Conservation (phyloP, 495 filamentous ascomycete species). For the Saxophila tyrrhenica region DNA sequence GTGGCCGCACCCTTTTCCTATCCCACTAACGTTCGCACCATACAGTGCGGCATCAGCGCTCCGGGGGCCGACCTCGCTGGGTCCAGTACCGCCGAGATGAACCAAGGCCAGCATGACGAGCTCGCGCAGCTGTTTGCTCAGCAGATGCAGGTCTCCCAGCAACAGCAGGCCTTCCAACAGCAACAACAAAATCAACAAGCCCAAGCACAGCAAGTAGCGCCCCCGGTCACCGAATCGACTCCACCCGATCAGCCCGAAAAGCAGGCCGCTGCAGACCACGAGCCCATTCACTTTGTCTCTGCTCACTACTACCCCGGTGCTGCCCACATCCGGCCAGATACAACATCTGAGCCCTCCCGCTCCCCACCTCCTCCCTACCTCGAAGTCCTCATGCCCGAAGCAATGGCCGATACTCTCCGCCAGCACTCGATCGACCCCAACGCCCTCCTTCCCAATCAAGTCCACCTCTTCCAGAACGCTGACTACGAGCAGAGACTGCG, state of each 20-base stretch:
- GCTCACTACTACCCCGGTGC: conserved; percentile 33
- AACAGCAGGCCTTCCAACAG: conserved; percentile 11
- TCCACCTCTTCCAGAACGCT: conserved; percentile 30
- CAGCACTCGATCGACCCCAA: conserved; percentile 29
- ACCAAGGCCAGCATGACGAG: conserved; percentile 30
- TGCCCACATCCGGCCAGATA: conserved; percentile 24
- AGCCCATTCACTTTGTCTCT: conserved; percentile 27
- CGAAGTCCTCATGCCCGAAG: conserved; percentile 10
- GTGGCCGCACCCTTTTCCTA: neutral
- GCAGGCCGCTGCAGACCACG: neutral
- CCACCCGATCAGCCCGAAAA: conserved; percentile 6
- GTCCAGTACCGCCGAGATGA: conserved; percentile 17
- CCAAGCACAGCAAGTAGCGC: neutral
- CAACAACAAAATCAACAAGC: neutral
- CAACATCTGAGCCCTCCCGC: conserved; percentile 18
- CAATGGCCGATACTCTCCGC: conserved; percentile 22
- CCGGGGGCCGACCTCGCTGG: conserved; percentile 23
- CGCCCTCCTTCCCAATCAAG: conserved; percentile 29
- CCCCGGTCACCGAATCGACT: neutral
- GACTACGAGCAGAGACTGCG: conserved; percentile 29
- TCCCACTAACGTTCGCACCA: conserved; percentile 5
- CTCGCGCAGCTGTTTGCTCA: conserved; percentile 28
- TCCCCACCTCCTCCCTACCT: conserved; percentile 18
- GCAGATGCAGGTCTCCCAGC: conserved; percentile 23
- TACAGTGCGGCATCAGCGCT: conserved; percentile 30